phyloP scores from a whole-genome alignment of 2,329 filamentous ascomycete species.

The Lecanicillium sp. region DNA sequence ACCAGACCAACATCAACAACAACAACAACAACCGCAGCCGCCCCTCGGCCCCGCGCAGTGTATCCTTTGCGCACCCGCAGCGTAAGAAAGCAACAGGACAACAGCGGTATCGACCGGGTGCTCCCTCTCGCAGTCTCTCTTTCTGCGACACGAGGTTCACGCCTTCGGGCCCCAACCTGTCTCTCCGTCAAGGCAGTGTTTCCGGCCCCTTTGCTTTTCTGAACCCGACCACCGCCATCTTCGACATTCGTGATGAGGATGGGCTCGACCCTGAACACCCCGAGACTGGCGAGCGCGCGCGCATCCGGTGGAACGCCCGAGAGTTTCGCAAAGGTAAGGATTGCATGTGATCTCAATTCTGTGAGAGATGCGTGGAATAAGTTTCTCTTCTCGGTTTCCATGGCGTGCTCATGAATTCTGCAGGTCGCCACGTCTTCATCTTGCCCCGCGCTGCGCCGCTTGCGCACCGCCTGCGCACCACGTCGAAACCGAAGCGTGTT shows the following conservation, averaged over 20 bases:
- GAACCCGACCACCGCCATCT: conserved; percentile 17
- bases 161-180: conserved; percentile 14
- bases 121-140: conserved; percentile 8
- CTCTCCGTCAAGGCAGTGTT: conserved; percentile 16
- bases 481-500: conserved; percentile 8
- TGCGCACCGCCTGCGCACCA: conserved; percentile 13
- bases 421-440: conserved; percentile 16
- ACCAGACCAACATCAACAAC: neutral
- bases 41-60: conserved; percentile 2
- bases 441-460: conserved; percentile 15
- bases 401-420: neutral
- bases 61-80: conserved; percentile 12
- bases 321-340: conserved; percentile 15
- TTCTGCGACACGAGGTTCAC: conserved; percentile 14
- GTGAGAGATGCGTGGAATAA: neutral
- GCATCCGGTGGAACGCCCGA: conserved; percentile 16
- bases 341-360: neutral
- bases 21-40: neutral
- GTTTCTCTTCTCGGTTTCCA: too few relatives aligned
- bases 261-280: conserved; percentile 3
- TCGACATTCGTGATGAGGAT: conserved; percentile 14
- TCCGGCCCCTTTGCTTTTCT: conserved; percentile 16
- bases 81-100: neutral
- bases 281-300: conserved; percentile 11
- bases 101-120: neutral